Percentiles rank a stretch among this genome's conserved stretches.
These are phyloP conservation scores for Dictyostelium citrinum DNA, from an alignment of 78 protist genomes.

Conservation along the genomic window DNA sequence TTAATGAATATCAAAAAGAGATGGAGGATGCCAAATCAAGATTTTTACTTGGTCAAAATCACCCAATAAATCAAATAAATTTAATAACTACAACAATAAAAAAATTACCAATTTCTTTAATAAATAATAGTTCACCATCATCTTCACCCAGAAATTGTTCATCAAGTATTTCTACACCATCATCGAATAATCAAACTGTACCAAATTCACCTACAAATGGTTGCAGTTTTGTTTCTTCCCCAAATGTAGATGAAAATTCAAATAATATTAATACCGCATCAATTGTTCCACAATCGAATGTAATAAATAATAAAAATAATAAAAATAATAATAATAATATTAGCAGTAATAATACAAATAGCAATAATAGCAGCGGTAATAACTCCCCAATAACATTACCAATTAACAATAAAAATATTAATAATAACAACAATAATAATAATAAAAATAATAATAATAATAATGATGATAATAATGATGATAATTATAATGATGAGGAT, in stretches of 20 bases:
- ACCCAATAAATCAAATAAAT: not conserved
- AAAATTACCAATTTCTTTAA: not conserved
- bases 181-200: not conserved
- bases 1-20: constrained; percentile 24
- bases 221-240: not conserved
- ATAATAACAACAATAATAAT: not conserved
- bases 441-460: not conserved
- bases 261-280: not conserved
- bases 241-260: not conserved
- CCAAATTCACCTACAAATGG: not conserved
- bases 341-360: not conserved
- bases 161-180: not conserved
- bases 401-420: not conserved
- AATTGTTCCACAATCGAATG: not conserved
- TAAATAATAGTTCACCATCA: not conserved
- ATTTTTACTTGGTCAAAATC: not conserved
- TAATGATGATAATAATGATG: not conserved
- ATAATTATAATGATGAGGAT: not conserved
- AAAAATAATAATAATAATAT: not conserved
- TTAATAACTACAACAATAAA: not conserved
- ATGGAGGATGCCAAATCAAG: constrained; percentile 3
- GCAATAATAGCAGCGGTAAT: no score
- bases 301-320: not conserved
- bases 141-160: not conserved
- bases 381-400: not conserved